A percentile compares a stretch with the other conserved stretches of the same genome.
Evolutionary conservation across 176 grass and related monocot species (phyloP).

Genomic region (Melocanna baccifera): DNA sequence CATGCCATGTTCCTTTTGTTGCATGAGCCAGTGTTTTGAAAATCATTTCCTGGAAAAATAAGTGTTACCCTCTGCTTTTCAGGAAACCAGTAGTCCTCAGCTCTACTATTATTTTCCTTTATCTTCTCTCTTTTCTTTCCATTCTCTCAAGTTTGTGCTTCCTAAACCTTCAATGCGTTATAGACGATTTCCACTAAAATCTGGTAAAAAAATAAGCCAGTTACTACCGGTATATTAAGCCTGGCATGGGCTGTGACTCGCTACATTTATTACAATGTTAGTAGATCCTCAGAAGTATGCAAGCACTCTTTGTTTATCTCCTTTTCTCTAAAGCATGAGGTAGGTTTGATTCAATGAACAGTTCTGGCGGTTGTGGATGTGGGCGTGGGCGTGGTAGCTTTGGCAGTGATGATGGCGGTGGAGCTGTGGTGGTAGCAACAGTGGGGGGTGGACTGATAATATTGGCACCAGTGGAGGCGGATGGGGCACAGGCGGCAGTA

Average conservation of each 20-base stretch:
- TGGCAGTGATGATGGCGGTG: conserved; percentile 37
- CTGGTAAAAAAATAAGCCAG: background rate
- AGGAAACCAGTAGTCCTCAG: background rate
- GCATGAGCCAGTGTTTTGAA: background rate
- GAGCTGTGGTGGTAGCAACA: conserved; percentile 36
- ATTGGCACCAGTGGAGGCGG: conserved; percentile 33
- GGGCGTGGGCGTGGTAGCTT: conserved; percentile 55
- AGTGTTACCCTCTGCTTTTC: background rate
- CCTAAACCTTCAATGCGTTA: background rate
- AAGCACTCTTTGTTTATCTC: background rate
- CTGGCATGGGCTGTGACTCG: background rate
- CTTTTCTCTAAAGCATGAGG: conserved; percentile 53
- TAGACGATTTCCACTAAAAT: background rate
- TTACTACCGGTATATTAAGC: background rate
- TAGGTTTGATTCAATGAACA: conserved; percentile 75
- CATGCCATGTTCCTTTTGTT: background rate
- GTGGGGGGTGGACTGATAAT: conserved; percentile 47
- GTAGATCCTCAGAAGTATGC: background rate
- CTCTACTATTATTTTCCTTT: background rate
- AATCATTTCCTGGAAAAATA: background rate
- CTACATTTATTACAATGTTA: background rate
- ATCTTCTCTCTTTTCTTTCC: background rate
- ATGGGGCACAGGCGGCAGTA: conserved; percentile 37
- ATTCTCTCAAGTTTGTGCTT: background rate
- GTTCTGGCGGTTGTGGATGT: conserved; percentile 47